These are phyloP conservation scores for Gamsiella multidivaricata DNA, from an alignment of 192 early-diverging fungal species.

Conservation along the genomic window DNA sequence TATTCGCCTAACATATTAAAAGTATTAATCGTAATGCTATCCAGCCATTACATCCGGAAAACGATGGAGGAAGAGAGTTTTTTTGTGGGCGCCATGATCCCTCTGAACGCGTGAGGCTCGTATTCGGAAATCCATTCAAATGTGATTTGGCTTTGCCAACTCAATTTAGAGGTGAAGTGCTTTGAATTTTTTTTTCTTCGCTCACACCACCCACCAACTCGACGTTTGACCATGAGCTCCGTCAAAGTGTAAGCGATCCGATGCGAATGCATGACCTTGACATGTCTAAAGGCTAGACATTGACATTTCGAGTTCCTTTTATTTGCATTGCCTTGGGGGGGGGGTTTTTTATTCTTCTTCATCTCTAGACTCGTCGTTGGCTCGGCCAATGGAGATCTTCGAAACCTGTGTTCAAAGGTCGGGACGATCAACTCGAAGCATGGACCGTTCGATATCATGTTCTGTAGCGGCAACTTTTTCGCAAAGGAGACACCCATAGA, in stretches of 20 bases:
- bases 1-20: no score
- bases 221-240: slow-evolving; percentile 24
- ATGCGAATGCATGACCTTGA: neutral
- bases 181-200: neutral
- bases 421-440: slow-evolving; percentile 81
- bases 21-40: no score
- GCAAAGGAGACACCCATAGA: slow-evolving; percentile 58
- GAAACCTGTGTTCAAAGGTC: slow-evolving; percentile 76
- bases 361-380: slow-evolving; percentile 74
- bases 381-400: slow-evolving; percentile 77
- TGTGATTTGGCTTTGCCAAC: no score
- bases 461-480: slow-evolving; percentile 89
- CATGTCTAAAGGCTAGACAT: no score
- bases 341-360: neutral
- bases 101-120: no score
- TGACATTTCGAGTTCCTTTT: no score
- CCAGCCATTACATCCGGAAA: no score
- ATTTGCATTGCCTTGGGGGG: neutral
- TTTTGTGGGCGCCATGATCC: no score
- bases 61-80: no score
- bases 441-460: slow-evolving; percentile 87
- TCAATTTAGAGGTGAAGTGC: neutral
- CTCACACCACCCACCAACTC: neutral
- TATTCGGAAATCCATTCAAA: no score
- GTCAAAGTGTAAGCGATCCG: slow-evolving; percentile 41